Evolutionary conservation across 1,284 basidiomycete genomes (phyloP).

Genomic region (Mycena sp.): DNA sequence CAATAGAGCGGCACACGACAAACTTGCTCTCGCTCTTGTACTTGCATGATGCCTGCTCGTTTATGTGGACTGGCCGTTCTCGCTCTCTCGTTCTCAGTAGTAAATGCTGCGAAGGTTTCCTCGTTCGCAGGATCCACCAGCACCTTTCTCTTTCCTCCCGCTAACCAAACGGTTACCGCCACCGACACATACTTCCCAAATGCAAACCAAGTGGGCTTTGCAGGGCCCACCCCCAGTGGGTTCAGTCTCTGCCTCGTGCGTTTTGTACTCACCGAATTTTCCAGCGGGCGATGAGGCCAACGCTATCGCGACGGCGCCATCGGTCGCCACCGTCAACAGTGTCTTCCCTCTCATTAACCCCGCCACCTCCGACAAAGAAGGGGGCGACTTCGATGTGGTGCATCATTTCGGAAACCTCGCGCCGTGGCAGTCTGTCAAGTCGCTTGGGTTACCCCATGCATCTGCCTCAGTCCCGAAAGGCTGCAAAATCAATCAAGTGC

Average conservation of each 20-base stretch:
- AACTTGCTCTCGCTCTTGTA: too few relatives aligned
- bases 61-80: neutral
- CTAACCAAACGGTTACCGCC: neutral
- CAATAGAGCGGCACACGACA: too few relatives aligned
- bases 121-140: slow-evolving; percentile 18
- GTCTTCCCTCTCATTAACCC: slow-evolving; percentile 20
- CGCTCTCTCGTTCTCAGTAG: neutral
- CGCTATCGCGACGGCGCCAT: slow-evolving; percentile 11
- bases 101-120: neutral
- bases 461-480: slow-evolving; percentile 5
- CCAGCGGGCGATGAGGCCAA: slow-evolving; percentile 19
- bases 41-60: too few relatives aligned
- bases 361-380: neutral
- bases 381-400: slow-evolving; percentile 8
- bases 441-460: neutral
- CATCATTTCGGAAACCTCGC: slow-evolving; percentile 16
- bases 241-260: neutral
- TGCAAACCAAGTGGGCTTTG: slow-evolving; percentile 12
- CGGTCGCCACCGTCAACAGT: slow-evolving; percentile 5
- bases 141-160: slow-evolving; percentile 17
- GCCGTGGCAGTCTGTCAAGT: slow-evolving; percentile 13
- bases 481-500: slow-evolving; percentile 5
- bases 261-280: neutral
- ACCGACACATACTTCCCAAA: slow-evolving; percentile 11
- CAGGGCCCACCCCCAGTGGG: slow-evolving; percentile 20